Evolutionary conservation across 805 yeast genomes (phyloP).

Genomic region (Candida gorgasii): DNA sequence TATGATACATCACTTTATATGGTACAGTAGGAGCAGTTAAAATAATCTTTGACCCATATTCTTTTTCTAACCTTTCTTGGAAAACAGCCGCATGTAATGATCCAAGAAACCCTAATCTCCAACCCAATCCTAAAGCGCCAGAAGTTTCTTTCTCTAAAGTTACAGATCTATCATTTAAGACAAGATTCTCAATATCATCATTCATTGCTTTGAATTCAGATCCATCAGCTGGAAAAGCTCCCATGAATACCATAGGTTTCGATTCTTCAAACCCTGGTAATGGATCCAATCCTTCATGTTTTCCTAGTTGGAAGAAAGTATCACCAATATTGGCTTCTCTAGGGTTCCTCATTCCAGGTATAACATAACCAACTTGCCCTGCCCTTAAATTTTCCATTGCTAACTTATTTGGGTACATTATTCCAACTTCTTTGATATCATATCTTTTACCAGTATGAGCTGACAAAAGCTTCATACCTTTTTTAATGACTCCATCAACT

Average conservation of each 20-base stretch:
- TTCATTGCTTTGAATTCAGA: constrained; percentile 85
- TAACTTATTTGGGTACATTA: constrained; percentile 88
- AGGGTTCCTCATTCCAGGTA: constrained; percentile 92
- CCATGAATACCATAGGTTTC: constrained; percentile 97
- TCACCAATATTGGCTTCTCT: constrained; percentile 90
- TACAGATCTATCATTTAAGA: constrained; percentile 89
- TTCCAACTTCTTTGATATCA: constrained; percentile 90
- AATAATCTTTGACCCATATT: constrained; percentile 89
- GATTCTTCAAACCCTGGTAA: constrained; percentile 95
- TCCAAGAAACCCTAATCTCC: constrained; percentile 95
- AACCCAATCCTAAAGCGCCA: constrained; percentile 93
- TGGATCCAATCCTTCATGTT: constrained; percentile 60
- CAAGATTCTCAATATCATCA: constrained; percentile 85
- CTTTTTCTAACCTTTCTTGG: constrained; percentile 87
- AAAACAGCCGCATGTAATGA: constrained; percentile 94
- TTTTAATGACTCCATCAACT: constrained; percentile 76
- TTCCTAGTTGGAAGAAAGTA: constrained; percentile 69
- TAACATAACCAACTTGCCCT: constrained; percentile 93
- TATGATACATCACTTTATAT: constrained; percentile 67
- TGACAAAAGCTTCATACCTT: constrained; percentile 74
- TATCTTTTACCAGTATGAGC: constrained; percentile 76
- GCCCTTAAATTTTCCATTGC: constrained; percentile 66
- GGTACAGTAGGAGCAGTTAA: constrained; percentile 97
- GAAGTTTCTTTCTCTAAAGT: constrained; percentile 88
- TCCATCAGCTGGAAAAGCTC: constrained; percentile 97